phyloP scores from a whole-genome alignment of 2,329 filamentous ascomycete genomes.

The Stachybotrys echinatus region DNA sequence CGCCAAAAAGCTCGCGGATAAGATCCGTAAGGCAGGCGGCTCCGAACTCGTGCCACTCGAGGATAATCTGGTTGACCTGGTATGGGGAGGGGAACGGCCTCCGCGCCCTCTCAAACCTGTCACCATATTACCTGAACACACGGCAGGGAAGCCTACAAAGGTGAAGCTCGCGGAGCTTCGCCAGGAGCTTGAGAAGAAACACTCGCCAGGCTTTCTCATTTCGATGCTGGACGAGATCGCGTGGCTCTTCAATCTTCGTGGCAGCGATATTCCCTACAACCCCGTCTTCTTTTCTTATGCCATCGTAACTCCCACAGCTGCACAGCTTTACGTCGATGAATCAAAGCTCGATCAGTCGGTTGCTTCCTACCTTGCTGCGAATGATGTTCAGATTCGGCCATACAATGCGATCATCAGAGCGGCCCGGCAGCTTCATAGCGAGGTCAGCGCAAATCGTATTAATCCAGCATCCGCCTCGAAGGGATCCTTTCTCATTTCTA shows the following conservation, averaged over 20 bases:
- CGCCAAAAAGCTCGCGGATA: slow-evolving; percentile 70
- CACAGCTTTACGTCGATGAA: slow-evolving; percentile 79
- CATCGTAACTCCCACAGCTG: slow-evolving; percentile 70
- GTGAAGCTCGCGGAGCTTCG: slow-evolving; percentile 81
- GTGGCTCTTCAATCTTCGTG: slow-evolving; percentile 97
- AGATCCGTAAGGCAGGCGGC: slow-evolving; percentile 81
- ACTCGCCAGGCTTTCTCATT: slow-evolving; percentile 78
- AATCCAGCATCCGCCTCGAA: slow-evolving; percentile 19
- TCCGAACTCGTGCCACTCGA: slow-evolving; percentile 68
- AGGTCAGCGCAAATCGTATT: slow-evolving; percentile 33
- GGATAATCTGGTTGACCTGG: slow-evolving; percentile 80
- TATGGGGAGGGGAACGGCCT: slow-evolving; percentile 78
- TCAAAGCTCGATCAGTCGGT: slow-evolving; percentile 68
- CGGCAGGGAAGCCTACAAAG: slow-evolving; percentile 75
- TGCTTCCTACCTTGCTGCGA: slow-evolving; percentile 62
- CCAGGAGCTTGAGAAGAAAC: slow-evolving; percentile 89
- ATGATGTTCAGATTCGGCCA: slow-evolving; percentile 69
- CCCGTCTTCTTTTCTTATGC: slow-evolving; percentile 98
- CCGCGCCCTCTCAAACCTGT: slow-evolving; percentile 70
- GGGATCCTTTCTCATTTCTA: slow-evolving; percentile 80
- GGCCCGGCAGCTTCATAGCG: slow-evolving; percentile 51
- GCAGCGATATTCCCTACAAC: slow-evolving; percentile 94
- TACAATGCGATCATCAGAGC: slow-evolving; percentile 80
- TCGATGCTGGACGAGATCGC: slow-evolving; percentile 96
- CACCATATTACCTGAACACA: slow-evolving; percentile 64